Conservation (phyloP, 2,329 filamentous ascomycete genomes). For the Ilyonectria mors-panacis region DNA sequence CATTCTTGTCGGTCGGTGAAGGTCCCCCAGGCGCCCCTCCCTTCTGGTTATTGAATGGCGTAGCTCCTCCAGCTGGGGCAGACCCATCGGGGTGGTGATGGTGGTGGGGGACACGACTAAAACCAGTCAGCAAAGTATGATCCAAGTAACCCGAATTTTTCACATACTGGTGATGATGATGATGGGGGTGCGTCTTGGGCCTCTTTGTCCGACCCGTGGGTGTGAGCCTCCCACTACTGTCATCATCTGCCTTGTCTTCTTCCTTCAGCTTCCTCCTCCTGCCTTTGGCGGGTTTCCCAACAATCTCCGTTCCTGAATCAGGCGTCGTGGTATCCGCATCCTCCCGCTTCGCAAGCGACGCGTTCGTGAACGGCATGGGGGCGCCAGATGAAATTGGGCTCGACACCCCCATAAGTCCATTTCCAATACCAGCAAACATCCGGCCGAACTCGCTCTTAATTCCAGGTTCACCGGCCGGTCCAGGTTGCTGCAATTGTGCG, state of each 20-base stretch:
- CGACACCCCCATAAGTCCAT: slow-evolving; percentile 67
- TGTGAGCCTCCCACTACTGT: slow-evolving; percentile 73
- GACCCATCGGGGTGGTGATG: slow-evolving; percentile 69
- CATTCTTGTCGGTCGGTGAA: slow-evolving; percentile 55
- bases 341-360: slow-evolving; percentile 65
- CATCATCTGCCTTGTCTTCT: slow-evolving; percentile 81
- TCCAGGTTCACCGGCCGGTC: slow-evolving; percentile 84
- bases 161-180: slow-evolving; percentile 78
- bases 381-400: slow-evolving; percentile 63
- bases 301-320: slow-evolving; percentile 61
- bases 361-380: slow-evolving; percentile 62
- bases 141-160: neutral
- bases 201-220: slow-evolving; percentile 75
- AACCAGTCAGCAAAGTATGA: slow-evolving; percentile 40
- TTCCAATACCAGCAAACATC: slow-evolving; percentile 93
- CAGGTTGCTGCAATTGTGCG: slow-evolving; percentile 84
- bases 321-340: slow-evolving; percentile 62
- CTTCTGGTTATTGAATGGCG: slow-evolving; percentile 67
- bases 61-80: slow-evolving; percentile 59
- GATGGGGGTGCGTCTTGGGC: slow-evolving; percentile 75
- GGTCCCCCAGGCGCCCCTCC: slow-evolving; percentile 62
- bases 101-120: slow-evolving; percentile 71
- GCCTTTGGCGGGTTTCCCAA: slow-evolving; percentile 62
- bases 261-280: slow-evolving; percentile 83
- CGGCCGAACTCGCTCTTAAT: slow-evolving; percentile 96